phyloP scores from a whole-genome alignment of 805 yeast species.

The Metschnikowia baotianmanensis region DNA sequence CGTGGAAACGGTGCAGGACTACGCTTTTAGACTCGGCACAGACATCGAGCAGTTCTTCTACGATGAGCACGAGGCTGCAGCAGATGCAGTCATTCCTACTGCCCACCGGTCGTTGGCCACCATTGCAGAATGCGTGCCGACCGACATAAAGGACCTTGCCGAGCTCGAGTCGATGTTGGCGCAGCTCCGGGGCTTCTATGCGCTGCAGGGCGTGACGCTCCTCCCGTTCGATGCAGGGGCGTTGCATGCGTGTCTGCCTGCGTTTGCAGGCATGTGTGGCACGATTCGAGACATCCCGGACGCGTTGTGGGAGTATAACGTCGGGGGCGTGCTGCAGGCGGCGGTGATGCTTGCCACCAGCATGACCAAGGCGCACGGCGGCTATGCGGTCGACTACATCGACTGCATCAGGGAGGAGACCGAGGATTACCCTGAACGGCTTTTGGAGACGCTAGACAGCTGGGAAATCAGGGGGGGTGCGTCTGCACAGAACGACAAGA shows the following conservation, averaged over 20 bases:
- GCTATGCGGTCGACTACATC: slow-evolving; percentile 3
- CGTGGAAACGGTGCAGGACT: slow-evolving; percentile 23
- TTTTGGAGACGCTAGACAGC: slow-evolving; percentile 4
- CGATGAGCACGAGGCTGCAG: background rate
- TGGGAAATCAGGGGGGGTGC: slow-evolving; percentile 6
- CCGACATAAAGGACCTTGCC: slow-evolving; percentile 21
- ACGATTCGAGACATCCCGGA: slow-evolving; percentile 3
- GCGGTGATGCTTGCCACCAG: slow-evolving; percentile 12
- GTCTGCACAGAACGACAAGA: background rate
- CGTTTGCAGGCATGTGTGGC: background rate
- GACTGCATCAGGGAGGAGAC: slow-evolving; percentile 8
- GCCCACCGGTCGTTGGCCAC: slow-evolving; percentile 16
- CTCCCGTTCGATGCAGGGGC: slow-evolving; percentile 3
- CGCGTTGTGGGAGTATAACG: slow-evolving; percentile 2
- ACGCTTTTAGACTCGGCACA: slow-evolving; percentile 29
- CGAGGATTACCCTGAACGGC: slow-evolving; percentile 5
- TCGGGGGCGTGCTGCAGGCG: slow-evolving; percentile 3
- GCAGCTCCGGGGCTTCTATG: slow-evolving; percentile 21
- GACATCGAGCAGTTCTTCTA: slow-evolving; percentile 10
- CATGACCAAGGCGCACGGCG: slow-evolving; percentile 8
- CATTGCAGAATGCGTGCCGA: slow-evolving; percentile 23
- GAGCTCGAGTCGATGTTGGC: slow-evolving; percentile 41
- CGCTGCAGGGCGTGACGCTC: slow-evolving; percentile 9
- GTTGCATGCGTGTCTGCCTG: background rate
- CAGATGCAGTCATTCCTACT: background rate